Evolutionary conservation across 805 yeast genomes (phyloP), one percentile per base, ranked within the genome.

Genomic region (Ogataea minuta): DNA sequence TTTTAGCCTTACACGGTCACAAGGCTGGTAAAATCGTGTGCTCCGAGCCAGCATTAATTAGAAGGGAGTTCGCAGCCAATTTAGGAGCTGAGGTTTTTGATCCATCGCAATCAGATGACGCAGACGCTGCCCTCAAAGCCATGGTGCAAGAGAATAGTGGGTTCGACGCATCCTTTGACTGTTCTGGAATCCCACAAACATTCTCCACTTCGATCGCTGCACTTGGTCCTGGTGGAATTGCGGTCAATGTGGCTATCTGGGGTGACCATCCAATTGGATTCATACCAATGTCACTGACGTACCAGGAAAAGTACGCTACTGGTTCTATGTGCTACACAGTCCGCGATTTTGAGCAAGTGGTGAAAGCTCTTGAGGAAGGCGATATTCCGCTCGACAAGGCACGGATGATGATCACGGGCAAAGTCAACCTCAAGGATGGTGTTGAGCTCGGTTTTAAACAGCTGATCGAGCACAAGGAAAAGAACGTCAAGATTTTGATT

Each of bases 41-140:
- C 33, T 66, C 76, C 13, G 84, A 77, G 50, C 84, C 83, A 15
- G 81, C 81, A 5, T 57, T 63, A 16, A 67, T 76, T n/a, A 76
- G 86, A 59, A 73, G 83, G 55, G 72, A 76, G 39, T 74, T 76
- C 28, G 81, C 85, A 3, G 70, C 66, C 27, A 56, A 59, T 31
- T 56, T 77, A 24, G 74, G 76, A 24, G 81, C 74, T 4, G 62
- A 57, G 28, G 56, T 51, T 15, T 64, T 50, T 39, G 67, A 64
- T 45, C 70, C 68, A 6, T 45, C 63, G 4, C 29, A 41, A 4
- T 30, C 42, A 1, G 62, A 56, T 12, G 56, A 62, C 21, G 52
- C 64, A 30, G 56, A 65, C 21, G 52, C 37, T 4, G 63, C 59
- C 13, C 50, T 71, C 40, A 57, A 54, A 30, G 49, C 57, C 34